phyloP scores from a whole-genome alignment of 2,329 filamentous ascomycete species.

The Chaetomiaceae sp. region DNA sequence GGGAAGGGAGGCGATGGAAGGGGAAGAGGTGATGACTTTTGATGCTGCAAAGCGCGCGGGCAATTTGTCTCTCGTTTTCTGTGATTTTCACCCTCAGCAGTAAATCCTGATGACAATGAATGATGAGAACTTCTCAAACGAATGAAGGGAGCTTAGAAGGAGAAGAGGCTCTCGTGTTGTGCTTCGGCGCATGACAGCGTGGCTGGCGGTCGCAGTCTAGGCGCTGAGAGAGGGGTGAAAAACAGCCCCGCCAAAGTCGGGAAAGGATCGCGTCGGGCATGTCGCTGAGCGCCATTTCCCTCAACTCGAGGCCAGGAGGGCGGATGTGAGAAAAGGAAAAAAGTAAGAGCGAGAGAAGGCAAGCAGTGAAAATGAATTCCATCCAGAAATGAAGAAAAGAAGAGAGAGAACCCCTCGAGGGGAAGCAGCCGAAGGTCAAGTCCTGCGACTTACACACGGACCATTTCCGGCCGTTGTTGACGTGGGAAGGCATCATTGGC shows the following conservation, averaged over 20 bases:
- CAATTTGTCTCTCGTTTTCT: slow-evolving; percentile 3
- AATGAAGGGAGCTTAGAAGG: not conserved
- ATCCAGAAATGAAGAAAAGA: not conserved
- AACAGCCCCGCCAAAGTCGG: not conserved
- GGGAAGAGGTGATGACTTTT: not conserved
- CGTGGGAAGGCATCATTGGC: slow-evolving; percentile 28
- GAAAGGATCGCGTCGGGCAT: not conserved
- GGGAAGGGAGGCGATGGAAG: not conserved
- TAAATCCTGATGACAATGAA: slow-evolving; percentile 13
- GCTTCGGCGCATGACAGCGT: not conserved
- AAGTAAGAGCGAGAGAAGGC: not conserved
- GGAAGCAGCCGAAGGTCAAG: not conserved
- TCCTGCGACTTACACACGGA: slow-evolving; percentile 23
- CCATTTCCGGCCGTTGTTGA: slow-evolving; percentile 28
- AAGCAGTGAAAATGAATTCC: not conserved
- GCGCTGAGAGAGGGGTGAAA: not conserved
- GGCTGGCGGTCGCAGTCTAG: not conserved
- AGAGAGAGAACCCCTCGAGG: not conserved
- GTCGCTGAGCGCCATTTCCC: not conserved
- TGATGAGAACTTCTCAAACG: not conserved
- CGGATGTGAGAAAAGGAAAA: not conserved
- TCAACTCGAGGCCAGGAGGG: no score
- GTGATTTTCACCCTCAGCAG: not conserved
- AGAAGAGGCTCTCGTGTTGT: no score
- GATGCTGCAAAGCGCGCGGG: slow-evolving; percentile 8